These are phyloP conservation scores for Ascosphaera pollenicola DNA, from an alignment of 2,329 filamentous ascomycete species.

Conservation along the genomic window DNA sequence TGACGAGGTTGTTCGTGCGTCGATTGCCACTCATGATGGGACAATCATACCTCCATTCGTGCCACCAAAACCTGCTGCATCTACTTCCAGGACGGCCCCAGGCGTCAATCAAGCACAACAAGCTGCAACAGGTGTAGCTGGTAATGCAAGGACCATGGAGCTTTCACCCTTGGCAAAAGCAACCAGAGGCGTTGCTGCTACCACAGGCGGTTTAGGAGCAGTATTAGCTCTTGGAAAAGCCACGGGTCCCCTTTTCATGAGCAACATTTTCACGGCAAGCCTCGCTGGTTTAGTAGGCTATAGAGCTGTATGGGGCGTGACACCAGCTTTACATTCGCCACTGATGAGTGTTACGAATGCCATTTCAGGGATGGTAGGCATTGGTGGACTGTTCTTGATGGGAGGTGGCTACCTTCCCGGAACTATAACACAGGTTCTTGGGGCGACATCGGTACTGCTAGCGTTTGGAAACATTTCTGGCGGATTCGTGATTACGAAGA, in stretches of 20 bases:
- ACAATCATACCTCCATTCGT: conserved; percentile 54
- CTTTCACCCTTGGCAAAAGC: conserved; percentile 67
- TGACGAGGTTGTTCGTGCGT: conserved; percentile 68
- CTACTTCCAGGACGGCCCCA: conserved; percentile 28
- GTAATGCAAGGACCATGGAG: conserved; percentile 37
- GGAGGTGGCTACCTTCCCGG: conserved; percentile 58
- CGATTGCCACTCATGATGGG: conserved; percentile 63
- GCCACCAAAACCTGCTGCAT: conserved; percentile 42
- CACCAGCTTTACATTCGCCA: conserved; percentile 64
- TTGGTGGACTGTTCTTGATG: conserved; percentile 75
- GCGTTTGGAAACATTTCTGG: conserved; percentile 79
- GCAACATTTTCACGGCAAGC: conserved; percentile 65
- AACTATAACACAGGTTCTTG: conserved; percentile 58
- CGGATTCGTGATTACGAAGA: conserved; percentile 77
- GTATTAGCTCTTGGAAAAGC: conserved; percentile 57
- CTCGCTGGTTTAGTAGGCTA: conserved; percentile 73
- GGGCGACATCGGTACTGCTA: conserved; percentile 57
- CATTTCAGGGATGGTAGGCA: conserved; percentile 70
- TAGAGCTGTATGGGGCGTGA: conserved; percentile 69
- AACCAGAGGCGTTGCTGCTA: conserved; percentile 48
- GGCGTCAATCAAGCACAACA: too few relatives aligned
- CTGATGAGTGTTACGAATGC: conserved; percentile 89
- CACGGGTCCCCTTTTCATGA: conserved; percentile 69
- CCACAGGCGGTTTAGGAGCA: conserved; percentile 59
- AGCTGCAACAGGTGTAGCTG: conserved; percentile 14